A percentile compares a stretch with the other conserved stretches of the same genome.
These are phyloP conservation scores for Colletotrichum camelliae DNA, from an alignment of 2,329 filamentous ascomycete species.

Conservation along the genomic window DNA sequence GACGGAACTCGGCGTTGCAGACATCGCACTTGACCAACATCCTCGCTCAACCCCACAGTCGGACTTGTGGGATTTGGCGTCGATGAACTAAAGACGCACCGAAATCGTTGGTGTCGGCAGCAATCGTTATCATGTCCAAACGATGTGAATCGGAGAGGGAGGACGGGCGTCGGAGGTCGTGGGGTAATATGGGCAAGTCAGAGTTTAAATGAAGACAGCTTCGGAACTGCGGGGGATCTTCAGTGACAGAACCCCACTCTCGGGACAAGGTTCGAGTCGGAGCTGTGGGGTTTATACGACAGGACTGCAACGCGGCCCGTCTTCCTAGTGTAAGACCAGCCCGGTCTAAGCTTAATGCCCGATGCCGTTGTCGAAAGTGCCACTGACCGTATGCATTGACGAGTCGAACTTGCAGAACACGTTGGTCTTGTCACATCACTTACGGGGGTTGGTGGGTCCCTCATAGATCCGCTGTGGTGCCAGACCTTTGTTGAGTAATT, in stretches of 20 bases:
- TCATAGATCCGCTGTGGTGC: background rate
- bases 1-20: background rate
- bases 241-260: background rate
- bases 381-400: background rate
- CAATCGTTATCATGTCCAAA: background rate
- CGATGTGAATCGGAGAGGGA: background rate
- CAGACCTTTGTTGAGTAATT: background rate
- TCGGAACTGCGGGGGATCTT: background rate
- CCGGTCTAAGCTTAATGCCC: background rate
- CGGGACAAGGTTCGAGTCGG: background rate
- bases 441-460: background rate
- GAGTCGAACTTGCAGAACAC: background rate
- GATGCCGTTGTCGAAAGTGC: background rate
- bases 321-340: background rate
- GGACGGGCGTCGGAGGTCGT: background rate
- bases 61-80: background rate
- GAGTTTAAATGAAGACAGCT: background rate
- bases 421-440: background rate
- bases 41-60: background rate
- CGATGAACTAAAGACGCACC: background rate
- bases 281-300: background rate
- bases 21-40: background rate
- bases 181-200: background rate
- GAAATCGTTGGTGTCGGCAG: background rate
- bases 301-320: background rate